These are phyloP conservation scores for Scedosporium apiospermum DNA, from an alignment of 2,329 filamentous ascomycete genomes.

Conservation along the genomic window DNA sequence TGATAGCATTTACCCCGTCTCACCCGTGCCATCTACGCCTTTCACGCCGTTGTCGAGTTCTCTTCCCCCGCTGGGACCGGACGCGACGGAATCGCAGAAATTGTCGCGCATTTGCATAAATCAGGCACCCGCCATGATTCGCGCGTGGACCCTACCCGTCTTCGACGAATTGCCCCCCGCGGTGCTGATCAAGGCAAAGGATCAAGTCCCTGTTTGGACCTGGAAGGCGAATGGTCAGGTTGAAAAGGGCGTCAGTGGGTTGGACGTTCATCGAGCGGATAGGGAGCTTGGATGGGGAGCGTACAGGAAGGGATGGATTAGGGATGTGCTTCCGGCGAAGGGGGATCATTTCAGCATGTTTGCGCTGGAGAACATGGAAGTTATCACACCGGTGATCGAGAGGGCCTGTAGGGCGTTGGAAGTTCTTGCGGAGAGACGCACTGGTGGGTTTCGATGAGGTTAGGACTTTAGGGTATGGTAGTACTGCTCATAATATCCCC, in stretches of 20 bases:
- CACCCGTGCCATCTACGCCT: conserved; percentile 3
- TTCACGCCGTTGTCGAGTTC: conserved; percentile 10
- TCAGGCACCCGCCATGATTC: conserved; percentile 30
- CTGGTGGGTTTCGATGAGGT: too few relatives aligned
- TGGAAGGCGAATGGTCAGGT: conserved; percentile 11
- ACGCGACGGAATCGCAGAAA: conserved; percentile 23
- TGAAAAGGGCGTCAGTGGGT: conserved; percentile 17
- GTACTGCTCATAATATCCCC: too few relatives aligned
- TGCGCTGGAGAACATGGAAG: conserved; percentile 17
- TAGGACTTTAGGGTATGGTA: too few relatives aligned
- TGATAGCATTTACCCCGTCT: conserved; percentile 35
- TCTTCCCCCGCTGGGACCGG: conserved; percentile 14
- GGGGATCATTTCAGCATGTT: conserved; percentile 45
- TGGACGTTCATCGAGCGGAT: conserved; percentile 35
- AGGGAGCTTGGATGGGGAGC: conserved; percentile 37
- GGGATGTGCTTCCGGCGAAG: conserved; percentile 34
- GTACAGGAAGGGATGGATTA: conserved; percentile 35
- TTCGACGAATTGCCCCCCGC: conserved; percentile 22
- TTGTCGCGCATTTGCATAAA: conserved; percentile 28
- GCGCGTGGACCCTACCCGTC: conserved; percentile 28
- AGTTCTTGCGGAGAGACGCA: not conserved
- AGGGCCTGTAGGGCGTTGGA: conserved; percentile 13
- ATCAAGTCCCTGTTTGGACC: conserved; percentile 21
- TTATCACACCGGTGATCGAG: conserved; percentile 18
- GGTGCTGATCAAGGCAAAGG: conserved; percentile 35